Percentiles rank a stretch among this genome's conserved stretches.
phyloP scores from a whole-genome alignment of 164 flowering plant species.

The Dillenia suffruticosa region DNA sequence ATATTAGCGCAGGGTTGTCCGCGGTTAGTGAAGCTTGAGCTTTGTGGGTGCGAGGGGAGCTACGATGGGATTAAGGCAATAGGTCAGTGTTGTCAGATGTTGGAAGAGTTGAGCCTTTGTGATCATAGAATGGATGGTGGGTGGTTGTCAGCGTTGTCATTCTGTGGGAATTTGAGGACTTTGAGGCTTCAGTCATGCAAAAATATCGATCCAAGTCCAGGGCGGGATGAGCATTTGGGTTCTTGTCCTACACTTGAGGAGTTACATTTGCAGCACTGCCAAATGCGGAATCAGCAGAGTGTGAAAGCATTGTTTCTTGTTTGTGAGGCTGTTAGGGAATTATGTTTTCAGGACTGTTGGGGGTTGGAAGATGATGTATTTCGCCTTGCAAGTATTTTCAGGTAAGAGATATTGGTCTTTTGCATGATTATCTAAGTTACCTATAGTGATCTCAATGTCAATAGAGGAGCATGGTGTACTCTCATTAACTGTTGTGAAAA shows the following conservation, averaged over 20 bases:
- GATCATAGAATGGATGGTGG: slow-evolving; percentile 88
- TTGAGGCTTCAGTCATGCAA: slow-evolving; percentile 70
- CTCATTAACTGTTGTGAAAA: no score
- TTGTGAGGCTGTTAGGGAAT: slow-evolving; percentile 55
- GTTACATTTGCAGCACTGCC: slow-evolving; percentile 76
- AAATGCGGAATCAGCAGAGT: slow-evolving; percentile 59
- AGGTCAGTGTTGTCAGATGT: slow-evolving; percentile 85
- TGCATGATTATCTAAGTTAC: background rate
- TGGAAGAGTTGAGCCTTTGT: slow-evolving; percentile 72
- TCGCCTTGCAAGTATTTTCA: slow-evolving; percentile 48
- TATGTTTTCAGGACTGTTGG: slow-evolving; percentile 79
- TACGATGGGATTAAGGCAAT: slow-evolving; percentile 92
- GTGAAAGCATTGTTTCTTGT: slow-evolving; percentile 58
- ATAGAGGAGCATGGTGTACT: no score
- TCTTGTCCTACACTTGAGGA: slow-evolving; percentile 63
- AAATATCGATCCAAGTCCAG: slow-evolving; percentile 57
- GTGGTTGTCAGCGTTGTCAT: slow-evolving; percentile 74
- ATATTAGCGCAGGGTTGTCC: slow-evolving; percentile 87
- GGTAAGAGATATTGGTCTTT: slow-evolving; percentile 39
- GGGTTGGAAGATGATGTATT: slow-evolving; percentile 77
- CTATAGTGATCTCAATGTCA: background rate
- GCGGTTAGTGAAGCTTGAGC: slow-evolving; percentile 83
- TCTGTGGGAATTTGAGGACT: slow-evolving; percentile 81
- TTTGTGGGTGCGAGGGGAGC: slow-evolving; percentile 88
- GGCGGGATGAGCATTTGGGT: slow-evolving; percentile 64